Conservation (phyloP, 2,329 filamentous ascomycete genomes). For the Talaromyces sp. region DNA sequence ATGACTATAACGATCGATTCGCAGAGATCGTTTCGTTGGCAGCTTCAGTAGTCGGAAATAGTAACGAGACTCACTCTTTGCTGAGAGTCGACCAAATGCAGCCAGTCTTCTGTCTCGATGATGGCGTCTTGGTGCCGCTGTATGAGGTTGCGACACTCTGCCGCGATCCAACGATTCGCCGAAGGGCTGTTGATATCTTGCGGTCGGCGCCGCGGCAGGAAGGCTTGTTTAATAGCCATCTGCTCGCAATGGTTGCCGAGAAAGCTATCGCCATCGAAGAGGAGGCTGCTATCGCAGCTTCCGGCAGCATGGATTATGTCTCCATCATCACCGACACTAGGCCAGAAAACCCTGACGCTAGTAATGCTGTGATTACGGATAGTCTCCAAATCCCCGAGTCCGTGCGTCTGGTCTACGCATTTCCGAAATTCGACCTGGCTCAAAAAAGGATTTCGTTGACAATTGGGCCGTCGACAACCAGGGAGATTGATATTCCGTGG, state of each 20-base stretch:
- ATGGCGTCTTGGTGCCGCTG: constrained; percentile 27
- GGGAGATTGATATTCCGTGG: not conserved
- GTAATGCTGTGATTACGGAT: not conserved
- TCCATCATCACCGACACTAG: not conserved
- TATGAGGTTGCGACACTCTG: constrained; percentile 29
- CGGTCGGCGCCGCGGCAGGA: constrained; percentile 23
- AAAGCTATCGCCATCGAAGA: constrained; percentile 26
- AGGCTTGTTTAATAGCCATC: constrained; percentile 23
- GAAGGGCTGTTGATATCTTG: constrained; percentile 25
- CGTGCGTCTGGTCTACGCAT: not conserved
- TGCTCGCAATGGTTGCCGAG: constrained; percentile 22
- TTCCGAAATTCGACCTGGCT: not conserved
- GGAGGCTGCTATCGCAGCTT: not conserved
- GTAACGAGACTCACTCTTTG: not conserved
- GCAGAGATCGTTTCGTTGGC: constrained; percentile 27
- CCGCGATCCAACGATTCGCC: constrained; percentile 28
- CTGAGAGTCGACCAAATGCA: not conserved
- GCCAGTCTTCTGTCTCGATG: constrained; percentile 28
- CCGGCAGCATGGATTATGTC: not conserved
- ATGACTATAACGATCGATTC: constrained; percentile 25
- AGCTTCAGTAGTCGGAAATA: constrained; percentile 21
- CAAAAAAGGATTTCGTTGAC: not conserved
- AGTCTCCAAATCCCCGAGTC: not conserved
- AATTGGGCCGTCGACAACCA: not conserved
- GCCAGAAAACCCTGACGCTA: not conserved